Conservation (phyloP, 257 asterid genomes). For the Scutellaria minor region DNA sequence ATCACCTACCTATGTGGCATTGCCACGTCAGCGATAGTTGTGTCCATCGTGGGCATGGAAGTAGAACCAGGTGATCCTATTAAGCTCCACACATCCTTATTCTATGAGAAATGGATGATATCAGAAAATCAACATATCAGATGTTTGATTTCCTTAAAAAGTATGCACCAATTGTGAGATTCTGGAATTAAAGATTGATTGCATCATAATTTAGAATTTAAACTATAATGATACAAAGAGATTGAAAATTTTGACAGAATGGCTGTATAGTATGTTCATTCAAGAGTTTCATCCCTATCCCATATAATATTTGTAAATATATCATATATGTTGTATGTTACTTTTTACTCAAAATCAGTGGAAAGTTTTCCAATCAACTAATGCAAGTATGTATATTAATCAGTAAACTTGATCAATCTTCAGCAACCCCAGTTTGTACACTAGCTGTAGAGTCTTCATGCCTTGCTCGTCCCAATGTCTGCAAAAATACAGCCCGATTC, state of each 20-base stretch:
- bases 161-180: not conserved
- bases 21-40: no score
- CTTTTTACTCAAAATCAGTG: conserved; percentile 34
- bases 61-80: no score
- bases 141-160: not conserved
- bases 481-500: conserved; percentile 26
- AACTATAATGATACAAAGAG: not conserved
- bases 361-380: conserved; percentile 37
- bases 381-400: conserved; percentile 23
- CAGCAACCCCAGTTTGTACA: conserved; percentile 35
- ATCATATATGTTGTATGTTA: conserved; percentile 17
- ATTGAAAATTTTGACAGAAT: conserved; percentile 1
- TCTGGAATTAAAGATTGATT: not conserved
- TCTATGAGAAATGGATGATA: no score
- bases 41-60: no score
- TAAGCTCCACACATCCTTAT: no score
- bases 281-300: conserved; percentile 23
- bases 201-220: no score
- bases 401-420: conserved; percentile 41
- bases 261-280: conserved; percentile 28
- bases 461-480: not conserved
- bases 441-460: conserved; percentile 4
- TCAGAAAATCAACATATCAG: no score
- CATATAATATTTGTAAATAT: conserved; percentile 11
- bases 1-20: no score